A percentile compares a stretch with the other conserved stretches of the same genome.
phyloP scores from a whole-genome alignment of 768 basidiomycete genomes.

The Daedaleopsis sinensis region DNA sequence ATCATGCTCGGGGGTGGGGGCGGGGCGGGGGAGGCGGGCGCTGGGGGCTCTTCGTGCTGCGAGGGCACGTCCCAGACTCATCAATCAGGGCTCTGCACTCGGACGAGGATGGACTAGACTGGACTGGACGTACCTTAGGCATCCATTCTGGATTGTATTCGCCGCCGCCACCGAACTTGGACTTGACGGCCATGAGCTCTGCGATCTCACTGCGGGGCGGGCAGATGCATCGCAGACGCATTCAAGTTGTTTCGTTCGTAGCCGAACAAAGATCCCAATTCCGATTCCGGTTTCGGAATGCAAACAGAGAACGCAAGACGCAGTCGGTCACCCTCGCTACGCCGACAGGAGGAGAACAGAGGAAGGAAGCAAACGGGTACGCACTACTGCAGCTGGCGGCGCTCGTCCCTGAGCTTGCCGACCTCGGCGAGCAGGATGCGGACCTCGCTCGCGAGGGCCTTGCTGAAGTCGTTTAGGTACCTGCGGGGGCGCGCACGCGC shows the following conservation, averaged over 20 bases:
- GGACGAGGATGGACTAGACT: slow-evolving; percentile 3
- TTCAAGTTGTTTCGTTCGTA: not conserved
- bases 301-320: not conserved
- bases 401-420: slow-evolving; percentile 62
- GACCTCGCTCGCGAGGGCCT: slow-evolving; percentile 63
- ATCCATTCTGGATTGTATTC: slow-evolving; percentile 79
- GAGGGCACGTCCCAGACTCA: slow-evolving; percentile 32
- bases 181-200: slow-evolving; percentile 79
- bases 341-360: not conserved
- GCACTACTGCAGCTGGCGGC: slow-evolving; percentile 58
- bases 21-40: slow-evolving; percentile 34
- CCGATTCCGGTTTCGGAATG: too few relatives aligned
- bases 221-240: not conserved
- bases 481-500: slow-evolving; percentile 29
- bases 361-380: slow-evolving; percentile 21
- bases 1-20: slow-evolving; percentile 46
- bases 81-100: not conserved
- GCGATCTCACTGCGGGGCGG: slow-evolving; percentile 67
- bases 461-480: slow-evolving; percentile 64
- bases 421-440: slow-evolving; percentile 63
- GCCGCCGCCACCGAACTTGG: slow-evolving; percentile 80
- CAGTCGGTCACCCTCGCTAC: too few relatives aligned
- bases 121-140: slow-evolving; percentile 48
- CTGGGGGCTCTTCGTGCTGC: slow-evolving; percentile 31
- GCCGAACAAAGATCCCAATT: too few relatives aligned